phyloP scores from a whole-genome alignment of 768 basidiomycete species.

The Lyophyllum atratum region DNA sequence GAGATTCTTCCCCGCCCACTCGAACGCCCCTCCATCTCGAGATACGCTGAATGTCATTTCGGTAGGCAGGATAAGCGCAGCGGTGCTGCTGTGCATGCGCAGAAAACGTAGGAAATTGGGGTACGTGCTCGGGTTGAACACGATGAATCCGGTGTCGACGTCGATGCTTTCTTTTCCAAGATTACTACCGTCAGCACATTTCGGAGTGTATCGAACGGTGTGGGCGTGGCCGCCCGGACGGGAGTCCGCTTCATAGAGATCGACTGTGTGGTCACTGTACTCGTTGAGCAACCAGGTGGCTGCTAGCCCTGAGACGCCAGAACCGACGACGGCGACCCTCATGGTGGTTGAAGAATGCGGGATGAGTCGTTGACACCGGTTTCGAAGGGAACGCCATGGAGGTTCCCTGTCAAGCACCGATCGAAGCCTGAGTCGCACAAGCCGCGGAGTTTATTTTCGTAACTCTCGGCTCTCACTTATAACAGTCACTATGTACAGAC shows the following conservation, averaged over 20 bases:
- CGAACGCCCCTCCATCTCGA: slow-evolving; percentile 65
- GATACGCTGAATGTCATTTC: slow-evolving; percentile 83
- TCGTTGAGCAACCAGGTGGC: slow-evolving; percentile 81
- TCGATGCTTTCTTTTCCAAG: slow-evolving; percentile 38
- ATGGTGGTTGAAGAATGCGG: slow-evolving; percentile 26
- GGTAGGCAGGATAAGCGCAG: slow-evolving; percentile 54
- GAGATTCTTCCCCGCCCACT: slow-evolving; percentile 75
- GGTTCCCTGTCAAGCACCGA: too few species aligned
- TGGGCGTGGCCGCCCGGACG: slow-evolving; percentile 79
- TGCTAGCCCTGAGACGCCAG: slow-evolving; percentile 77
- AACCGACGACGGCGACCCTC: slow-evolving; percentile 75
- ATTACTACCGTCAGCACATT: slow-evolving; percentile 26
- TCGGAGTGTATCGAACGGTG: slow-evolving; percentile 57
- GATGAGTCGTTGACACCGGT: not conserved
- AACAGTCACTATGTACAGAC: too few species aligned
- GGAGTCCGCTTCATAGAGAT: slow-evolving; percentile 68
- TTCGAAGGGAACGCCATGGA: not conserved
- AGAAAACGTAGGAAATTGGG: slow-evolving; percentile 80
- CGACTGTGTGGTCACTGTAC: slow-evolving; percentile 71
- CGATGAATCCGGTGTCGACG: slow-evolving; percentile 73
- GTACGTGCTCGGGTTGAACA: slow-evolving; percentile 75
- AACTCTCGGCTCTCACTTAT: too few species aligned
- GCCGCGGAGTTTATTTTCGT: not conserved
- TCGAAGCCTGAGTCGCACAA: too few species aligned
- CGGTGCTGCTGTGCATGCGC: slow-evolving; percentile 35